phyloP scores from a whole-genome alignment of 257 asterid genomes.

The Verbascum thapsus region DNA sequence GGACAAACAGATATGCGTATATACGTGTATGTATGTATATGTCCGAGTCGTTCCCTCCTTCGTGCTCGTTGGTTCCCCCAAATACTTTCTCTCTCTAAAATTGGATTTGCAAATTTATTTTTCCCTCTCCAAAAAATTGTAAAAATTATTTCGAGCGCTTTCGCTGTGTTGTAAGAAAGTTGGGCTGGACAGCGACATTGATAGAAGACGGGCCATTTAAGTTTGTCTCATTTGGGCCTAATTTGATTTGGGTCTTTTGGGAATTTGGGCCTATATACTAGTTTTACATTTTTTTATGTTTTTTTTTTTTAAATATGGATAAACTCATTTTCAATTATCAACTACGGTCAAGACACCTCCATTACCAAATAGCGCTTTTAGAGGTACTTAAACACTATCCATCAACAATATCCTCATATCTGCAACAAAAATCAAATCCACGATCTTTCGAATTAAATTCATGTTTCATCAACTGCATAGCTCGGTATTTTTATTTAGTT shows the following conservation, averaged over 20 bases:
- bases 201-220: too few relatives aligned
- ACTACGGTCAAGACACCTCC: too few relatives aligned
- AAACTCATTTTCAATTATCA: too few relatives aligned
- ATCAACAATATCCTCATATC: too few relatives aligned
- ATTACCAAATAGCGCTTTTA: too few relatives aligned
- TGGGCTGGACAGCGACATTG: constrained; percentile 25
- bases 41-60: constrained; percentile 34
- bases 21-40: constrained; percentile 34
- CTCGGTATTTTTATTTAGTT: too few relatives aligned
- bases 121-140: constrained; percentile 37
- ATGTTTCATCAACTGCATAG: too few relatives aligned
- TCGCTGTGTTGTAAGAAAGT: constrained; percentile 7
- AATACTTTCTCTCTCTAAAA: constrained; percentile 43
- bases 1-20: constrained; percentile 13
- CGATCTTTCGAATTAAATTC: too few relatives aligned
- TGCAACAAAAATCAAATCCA: too few relatives aligned
- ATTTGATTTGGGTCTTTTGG: constrained; percentile 4
- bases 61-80: constrained; percentile 39
- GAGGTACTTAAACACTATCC: too few relatives aligned
- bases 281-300: not conserved
- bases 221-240: constrained; percentile 17
- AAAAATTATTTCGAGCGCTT: constrained; percentile 38
- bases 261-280: constrained; percentile 3
- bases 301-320: too few relatives aligned
- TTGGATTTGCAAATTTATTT: constrained; percentile 13